Percentiles rank a stretch among this genome's conserved stretches.
These are phyloP conservation scores for Luzula sylvatica DNA, from an alignment of 176 grass and related monocot genomes.

Conservation along the genomic window DNA sequence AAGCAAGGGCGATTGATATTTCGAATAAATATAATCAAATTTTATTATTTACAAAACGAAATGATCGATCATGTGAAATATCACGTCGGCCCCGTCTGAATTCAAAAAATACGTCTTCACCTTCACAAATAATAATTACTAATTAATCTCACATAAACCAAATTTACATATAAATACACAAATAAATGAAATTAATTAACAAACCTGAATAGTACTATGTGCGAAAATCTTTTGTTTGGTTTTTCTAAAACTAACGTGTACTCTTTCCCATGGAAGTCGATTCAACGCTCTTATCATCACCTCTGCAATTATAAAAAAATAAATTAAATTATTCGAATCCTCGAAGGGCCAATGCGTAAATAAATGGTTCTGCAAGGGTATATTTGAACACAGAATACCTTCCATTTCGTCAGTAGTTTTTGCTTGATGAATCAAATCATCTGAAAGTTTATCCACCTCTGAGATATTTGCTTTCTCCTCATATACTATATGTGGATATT, in stretches of 20 bases:
- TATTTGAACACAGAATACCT: constrained; percentile 39
- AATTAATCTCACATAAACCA: background rate
- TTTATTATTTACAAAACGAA: constrained; percentile 38
- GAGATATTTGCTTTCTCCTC: constrained; percentile 37
- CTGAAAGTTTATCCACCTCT: constrained; percentile 53
- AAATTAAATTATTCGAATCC: too few relatives aligned
- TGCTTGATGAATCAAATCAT: constrained; percentile 36
- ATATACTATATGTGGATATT: constrained; percentile 76
- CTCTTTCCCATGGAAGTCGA: constrained; percentile 85
- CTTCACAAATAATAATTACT: constrained; percentile 24
- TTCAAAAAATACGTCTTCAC: constrained; percentile 73
- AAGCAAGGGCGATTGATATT: background rate
- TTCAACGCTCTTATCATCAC: constrained; percentile 73
- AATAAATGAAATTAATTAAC: background rate
- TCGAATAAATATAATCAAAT: constrained; percentile 2
- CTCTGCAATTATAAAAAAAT: constrained; percentile 30
- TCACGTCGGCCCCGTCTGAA: constrained; percentile 80
- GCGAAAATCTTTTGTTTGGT: constrained; percentile 72
- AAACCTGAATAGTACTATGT: constrained; percentile 92
- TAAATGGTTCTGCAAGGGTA: background rate
- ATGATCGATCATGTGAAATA: constrained; percentile 88
- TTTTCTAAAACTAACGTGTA: constrained; percentile 88
- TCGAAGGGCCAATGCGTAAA: background rate
- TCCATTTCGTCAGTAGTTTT: constrained; percentile 69
- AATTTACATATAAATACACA: background rate